Evolutionary conservation across 768 basidiomycete genomes (phyloP).

Genomic region (Piloderma croceum): DNA sequence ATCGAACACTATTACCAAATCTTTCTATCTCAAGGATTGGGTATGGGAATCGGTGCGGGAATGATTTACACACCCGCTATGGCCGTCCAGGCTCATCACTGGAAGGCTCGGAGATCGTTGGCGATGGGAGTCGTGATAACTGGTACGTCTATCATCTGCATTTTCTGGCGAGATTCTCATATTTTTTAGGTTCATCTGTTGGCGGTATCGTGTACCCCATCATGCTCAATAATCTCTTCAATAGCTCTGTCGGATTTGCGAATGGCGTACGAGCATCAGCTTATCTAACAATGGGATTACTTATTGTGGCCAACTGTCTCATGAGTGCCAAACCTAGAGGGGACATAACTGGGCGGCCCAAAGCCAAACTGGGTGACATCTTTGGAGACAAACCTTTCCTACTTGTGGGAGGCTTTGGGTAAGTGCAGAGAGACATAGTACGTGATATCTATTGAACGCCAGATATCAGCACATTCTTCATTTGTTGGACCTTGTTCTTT

Average conservation of each 20-base stretch:
- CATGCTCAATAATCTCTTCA: conserved; percentile 38
- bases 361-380: too few species aligned
- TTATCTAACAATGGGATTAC: conserved; percentile 30
- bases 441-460: too few species aligned
- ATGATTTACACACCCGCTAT: conserved; percentile 47
- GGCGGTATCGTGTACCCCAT: conserved; percentile 25
- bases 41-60: conserved; percentile 46
- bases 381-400: too few species aligned
- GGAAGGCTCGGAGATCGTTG: conserved; percentile 33
- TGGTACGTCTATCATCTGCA: too few species aligned
- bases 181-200: conserved; percentile 13
- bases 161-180: too few species aligned
- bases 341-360: too few species aligned
- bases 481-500: too few species aligned
- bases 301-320: conserved; percentile 33
- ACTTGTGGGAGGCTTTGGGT: too few species aligned
- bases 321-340: too few species aligned
- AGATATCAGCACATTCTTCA: too few species aligned
- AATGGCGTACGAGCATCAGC: conserved; percentile 42
- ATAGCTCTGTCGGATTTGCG: conserved; percentile 36
- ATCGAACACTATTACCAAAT: conserved; percentile 42
- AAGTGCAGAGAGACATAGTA: too few species aligned
- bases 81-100: conserved; percentile 43
- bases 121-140: conserved; percentile 31
- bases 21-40: conserved; percentile 52